Percentiles rank a stretch among this genome's conserved stretches.
phyloP scores from a whole-genome alignment of 306 rosid genomes.

The Rubus idaeus region DNA sequence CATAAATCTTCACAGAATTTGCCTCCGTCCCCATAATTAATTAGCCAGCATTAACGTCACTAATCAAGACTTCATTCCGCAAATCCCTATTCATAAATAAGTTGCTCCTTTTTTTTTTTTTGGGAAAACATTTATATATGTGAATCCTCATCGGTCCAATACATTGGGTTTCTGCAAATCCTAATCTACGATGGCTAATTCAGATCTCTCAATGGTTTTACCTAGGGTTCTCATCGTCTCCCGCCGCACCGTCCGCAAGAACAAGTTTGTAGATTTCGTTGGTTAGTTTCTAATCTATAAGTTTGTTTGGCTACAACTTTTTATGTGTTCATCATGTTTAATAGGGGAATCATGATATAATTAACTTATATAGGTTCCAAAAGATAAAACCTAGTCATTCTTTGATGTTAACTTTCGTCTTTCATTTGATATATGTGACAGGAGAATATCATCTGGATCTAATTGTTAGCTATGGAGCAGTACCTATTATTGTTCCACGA shows the following conservation, averaged over 20 bases:
- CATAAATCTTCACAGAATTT: neutral
- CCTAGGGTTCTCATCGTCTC: constrained; percentile 55
- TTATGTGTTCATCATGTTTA: neutral
- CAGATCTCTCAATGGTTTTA: constrained; percentile 26
- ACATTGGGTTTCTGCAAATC: neutral
- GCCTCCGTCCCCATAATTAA: neutral
- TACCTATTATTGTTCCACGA: constrained; percentile 68
- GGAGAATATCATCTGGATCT: constrained; percentile 78
- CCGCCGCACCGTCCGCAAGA: constrained; percentile 42
- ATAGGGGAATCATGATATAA: no score
- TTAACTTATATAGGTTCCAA: no score
- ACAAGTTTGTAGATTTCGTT: constrained; percentile 48
- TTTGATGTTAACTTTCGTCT: neutral
- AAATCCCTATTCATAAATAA: neutral
- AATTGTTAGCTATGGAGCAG: constrained; percentile 60
- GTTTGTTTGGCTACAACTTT: neutral
- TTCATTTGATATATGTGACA: constrained; percentile 16
- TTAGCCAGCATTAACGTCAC: neutral
- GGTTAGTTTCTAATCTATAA: constrained; percentile 22
- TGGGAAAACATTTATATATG: no score
- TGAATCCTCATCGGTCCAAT: neutral
- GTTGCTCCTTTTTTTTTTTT: neutral
- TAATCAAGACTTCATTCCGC: neutral
- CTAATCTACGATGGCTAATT: constrained; percentile 11
- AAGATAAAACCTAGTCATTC: no score